Evolutionary conservation across 2,329 filamentous ascomycete genomes (phyloP).

Genomic region (Canariomyces notabilis): DNA sequence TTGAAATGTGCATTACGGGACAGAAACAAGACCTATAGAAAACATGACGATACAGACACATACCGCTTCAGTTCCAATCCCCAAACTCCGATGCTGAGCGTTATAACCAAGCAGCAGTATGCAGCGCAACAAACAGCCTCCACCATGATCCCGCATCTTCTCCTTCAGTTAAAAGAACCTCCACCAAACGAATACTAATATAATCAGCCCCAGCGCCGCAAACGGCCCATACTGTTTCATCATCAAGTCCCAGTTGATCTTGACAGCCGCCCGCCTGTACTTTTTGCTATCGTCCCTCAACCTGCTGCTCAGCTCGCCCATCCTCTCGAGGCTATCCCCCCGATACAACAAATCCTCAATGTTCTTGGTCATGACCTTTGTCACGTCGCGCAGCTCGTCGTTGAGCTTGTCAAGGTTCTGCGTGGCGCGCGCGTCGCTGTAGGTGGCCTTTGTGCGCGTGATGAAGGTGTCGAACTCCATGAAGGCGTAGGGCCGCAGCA

Average conservation of each 20-base stretch:
- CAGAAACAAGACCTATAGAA: background rate
- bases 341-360: conserved; percentile 96
- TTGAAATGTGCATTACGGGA: background rate
- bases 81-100: conserved; percentile 16
- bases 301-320: conserved; percentile 89
- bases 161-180: conserved; percentile 69
- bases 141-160: background rate
- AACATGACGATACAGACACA: conserved; percentile 2
- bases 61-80: conserved; percentile 1
- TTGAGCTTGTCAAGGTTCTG: conserved; percentile 95
- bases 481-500: conserved; percentile 86
- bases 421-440: conserved; percentile 84
- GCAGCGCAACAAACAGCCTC: background rate
- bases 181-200: conserved; percentile 86
- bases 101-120: conserved; percentile 1
- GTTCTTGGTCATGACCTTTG: conserved; percentile 99
- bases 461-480: conserved; percentile 99
- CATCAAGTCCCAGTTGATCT: conserved; percentile 97
- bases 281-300: conserved; percentile 90
- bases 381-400: conserved; percentile 94
- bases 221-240: conserved; percentile 96
- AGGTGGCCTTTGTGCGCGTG: conserved; percentile 83
- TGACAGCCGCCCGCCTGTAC: conserved; percentile 85
- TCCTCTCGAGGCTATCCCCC: conserved; percentile 88
- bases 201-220: conserved; percentile 72